Conservation (phyloP, 2,329 filamentous ascomycete species). For the Xylaria sp. region DNA sequence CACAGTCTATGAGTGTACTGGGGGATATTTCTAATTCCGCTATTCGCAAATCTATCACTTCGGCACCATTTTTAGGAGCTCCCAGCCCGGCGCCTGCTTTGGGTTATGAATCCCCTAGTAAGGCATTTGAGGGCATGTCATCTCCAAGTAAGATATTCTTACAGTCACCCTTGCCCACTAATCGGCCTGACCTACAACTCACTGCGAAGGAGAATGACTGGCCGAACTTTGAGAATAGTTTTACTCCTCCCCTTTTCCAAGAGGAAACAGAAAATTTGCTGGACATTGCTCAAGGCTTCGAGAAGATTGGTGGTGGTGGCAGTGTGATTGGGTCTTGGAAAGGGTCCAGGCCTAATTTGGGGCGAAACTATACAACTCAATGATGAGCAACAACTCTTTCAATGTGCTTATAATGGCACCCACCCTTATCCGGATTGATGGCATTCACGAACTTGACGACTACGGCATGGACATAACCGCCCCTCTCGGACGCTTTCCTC, state of each 20-base stretch:
- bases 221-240: slow-evolving; percentile 56
- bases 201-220: slow-evolving; percentile 49
- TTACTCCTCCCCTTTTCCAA: slow-evolving; percentile 58
- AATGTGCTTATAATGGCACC: slow-evolving; percentile 17
- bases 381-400: slow-evolving; percentile 1
- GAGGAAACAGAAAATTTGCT: slow-evolving; percentile 66
- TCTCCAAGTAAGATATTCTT: slow-evolving; percentile 61
- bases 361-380: slow-evolving; percentile 45
- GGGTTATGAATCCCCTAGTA: slow-evolving; percentile 61
- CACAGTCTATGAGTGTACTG: slow-evolving; percentile 66
- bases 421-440: slow-evolving; percentile 35
- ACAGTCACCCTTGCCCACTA: slow-evolving; percentile 47
- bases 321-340: slow-evolving; percentile 39
- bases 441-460: slow-evolving; percentile 28
- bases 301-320: slow-evolving; percentile 68
- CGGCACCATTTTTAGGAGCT: slow-evolving; percentile 57
- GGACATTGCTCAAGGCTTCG: slow-evolving; percentile 77
- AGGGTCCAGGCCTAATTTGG: slow-evolving; percentile 42
- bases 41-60: slow-evolving; percentile 57
- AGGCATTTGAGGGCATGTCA: slow-evolving; percentile 58
- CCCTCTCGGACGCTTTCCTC: slow-evolving; percentile 5
- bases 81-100: slow-evolving; percentile 48
- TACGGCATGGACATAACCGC: slow-evolving; percentile 13
- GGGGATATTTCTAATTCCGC: slow-evolving; percentile 63
- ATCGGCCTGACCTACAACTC: slow-evolving; percentile 42